Conservation (phyloP, 345 rosid species). For the Brassica carinata region DNA sequence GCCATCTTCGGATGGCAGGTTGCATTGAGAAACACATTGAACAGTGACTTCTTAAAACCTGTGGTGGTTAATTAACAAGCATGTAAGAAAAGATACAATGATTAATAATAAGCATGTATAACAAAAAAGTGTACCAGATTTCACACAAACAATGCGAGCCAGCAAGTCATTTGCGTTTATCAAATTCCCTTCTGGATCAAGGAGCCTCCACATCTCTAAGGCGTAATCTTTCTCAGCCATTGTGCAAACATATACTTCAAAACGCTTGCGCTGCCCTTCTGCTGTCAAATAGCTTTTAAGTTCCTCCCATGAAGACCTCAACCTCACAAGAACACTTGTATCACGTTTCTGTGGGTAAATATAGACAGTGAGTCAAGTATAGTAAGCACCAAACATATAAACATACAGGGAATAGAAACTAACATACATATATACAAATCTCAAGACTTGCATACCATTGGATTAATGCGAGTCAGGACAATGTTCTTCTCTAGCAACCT, state of each 20-base stretch:
- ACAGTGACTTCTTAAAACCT: constrained; percentile 84
- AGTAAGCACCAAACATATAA: constrained; percentile 7
- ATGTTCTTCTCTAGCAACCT: constrained; percentile 86
- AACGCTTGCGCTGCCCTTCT: constrained; percentile 93
- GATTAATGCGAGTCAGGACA: constrained; percentile 95
- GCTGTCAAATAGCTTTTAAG: constrained; percentile 91
- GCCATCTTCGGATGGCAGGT: constrained; percentile 97
- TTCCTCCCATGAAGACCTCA: constrained; percentile 99
- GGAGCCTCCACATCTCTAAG: constrained; percentile 99
- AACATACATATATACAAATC: constrained; percentile 11
- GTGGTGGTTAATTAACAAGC: constrained; percentile 25
- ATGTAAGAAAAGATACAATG: constrained; percentile 21
- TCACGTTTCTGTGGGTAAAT: constrained; percentile 69
- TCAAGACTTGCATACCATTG: constrained; percentile 58
- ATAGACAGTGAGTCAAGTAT: not conserved
- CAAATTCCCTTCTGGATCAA: constrained; percentile 95
- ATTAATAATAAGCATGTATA: constrained; percentile 8
- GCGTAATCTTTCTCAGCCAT: constrained; percentile 99
- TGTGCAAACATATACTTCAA: constrained; percentile 99
- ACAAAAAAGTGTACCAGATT: constrained; percentile 58
- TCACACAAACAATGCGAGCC: constrained; percentile 91
- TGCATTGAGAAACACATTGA: constrained; percentile 89
- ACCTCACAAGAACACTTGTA: constrained; percentile 98
- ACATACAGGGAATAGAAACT: not conserved
- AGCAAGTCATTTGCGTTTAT: constrained; percentile 71